Conservation (phyloP, 73 alveolate genomes). For the Uronychia setigera region DNA sequence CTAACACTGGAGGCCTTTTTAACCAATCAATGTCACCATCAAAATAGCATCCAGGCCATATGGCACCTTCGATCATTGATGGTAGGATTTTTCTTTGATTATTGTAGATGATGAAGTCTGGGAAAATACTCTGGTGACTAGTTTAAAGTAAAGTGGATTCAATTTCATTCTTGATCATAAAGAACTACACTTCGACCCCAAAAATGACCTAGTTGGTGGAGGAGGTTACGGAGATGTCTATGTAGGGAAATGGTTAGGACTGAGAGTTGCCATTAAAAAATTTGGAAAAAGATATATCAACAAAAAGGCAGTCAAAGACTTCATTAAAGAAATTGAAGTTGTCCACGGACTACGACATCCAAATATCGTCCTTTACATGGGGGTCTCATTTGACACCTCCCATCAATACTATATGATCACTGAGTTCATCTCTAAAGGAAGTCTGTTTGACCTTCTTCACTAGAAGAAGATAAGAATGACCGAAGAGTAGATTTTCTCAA, state of each 20-base stretch:
- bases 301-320: conserved; percentile 76
- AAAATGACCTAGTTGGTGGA: conserved; percentile 75
- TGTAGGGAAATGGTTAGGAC: conserved; percentile 90
- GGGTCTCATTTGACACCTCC: conserved; percentile 79
- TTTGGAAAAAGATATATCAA: conserved; percentile 74
- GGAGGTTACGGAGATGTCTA: conserved; percentile 88
- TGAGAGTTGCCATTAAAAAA: conserved; percentile 87
- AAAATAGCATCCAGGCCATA: background rate
- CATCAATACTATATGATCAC: conserved; percentile 91
- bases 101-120: conserved; percentile 29
- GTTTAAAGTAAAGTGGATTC: conserved; percentile 77
- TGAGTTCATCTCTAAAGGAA: conserved; percentile 71
- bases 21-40: background rate
- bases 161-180: conserved; percentile 73
- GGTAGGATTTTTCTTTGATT: background rate
- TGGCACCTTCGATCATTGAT: background rate
- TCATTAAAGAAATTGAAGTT: conserved; percentile 92
- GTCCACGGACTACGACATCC: conserved; percentile 94
- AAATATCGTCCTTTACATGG: conserved; percentile 89
- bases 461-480: conserved; percentile 59
- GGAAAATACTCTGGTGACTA: conserved; percentile 46
- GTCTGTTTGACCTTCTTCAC: conserved; percentile 76
- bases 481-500: conserved; percentile 73
- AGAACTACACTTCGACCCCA: conserved; percentile 67
- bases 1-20: background rate